These are phyloP conservation scores for Phytophthora hybrid DNA, from an alignment of 352 stramenopile species.

Conservation along the genomic window DNA sequence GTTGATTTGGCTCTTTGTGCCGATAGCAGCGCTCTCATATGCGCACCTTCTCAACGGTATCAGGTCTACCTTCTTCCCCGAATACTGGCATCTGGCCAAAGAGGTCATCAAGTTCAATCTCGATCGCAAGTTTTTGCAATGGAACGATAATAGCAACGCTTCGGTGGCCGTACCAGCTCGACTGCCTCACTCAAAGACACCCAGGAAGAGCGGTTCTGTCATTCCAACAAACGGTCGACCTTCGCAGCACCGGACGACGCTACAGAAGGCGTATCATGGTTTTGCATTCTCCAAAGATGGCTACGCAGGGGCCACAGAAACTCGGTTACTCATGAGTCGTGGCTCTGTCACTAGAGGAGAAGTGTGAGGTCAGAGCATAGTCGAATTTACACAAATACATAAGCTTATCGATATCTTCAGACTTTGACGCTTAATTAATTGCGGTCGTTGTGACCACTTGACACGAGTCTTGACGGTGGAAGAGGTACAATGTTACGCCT, in stretches of 20 bases:
- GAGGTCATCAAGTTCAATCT: conserved; percentile 78
- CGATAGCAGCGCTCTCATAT: conserved; percentile 59
- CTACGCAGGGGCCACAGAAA: conserved; percentile 61
- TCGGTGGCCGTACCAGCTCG: conserved; percentile 56
- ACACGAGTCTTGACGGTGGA: conserved; percentile 15
- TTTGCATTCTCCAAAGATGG: conserved; percentile 81
- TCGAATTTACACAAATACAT: conserved; percentile 12
- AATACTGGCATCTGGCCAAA: conserved; percentile 85
- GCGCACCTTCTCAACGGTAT: conserved; percentile 61
- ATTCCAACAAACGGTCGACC: conserved; percentile 40
- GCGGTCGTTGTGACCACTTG: background rate
- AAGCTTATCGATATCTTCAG: conserved; percentile 3
- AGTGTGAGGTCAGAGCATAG: conserved; percentile 13
- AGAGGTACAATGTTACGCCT: conserved; percentile 38
- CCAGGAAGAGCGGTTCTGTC: conserved; percentile 45
- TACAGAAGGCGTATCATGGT: conserved; percentile 61
- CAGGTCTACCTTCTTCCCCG: conserved; percentile 69
- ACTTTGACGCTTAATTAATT: background rate
- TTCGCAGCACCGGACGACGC: conserved; percentile 35
- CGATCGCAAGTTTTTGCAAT: conserved; percentile 60
- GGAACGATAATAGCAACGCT: conserved; percentile 70
- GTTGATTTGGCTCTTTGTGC: conserved; percentile 64
- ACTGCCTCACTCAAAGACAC: conserved; percentile 13
- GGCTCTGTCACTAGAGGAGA: conserved; percentile 39
- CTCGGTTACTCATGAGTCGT: conserved; percentile 59